A percentile compares a stretch with the other conserved stretches of the same genome.
Evolutionary conservation across 164 flowering plant genomes (phyloP).

Genomic region (Vitis rupestris): DNA sequence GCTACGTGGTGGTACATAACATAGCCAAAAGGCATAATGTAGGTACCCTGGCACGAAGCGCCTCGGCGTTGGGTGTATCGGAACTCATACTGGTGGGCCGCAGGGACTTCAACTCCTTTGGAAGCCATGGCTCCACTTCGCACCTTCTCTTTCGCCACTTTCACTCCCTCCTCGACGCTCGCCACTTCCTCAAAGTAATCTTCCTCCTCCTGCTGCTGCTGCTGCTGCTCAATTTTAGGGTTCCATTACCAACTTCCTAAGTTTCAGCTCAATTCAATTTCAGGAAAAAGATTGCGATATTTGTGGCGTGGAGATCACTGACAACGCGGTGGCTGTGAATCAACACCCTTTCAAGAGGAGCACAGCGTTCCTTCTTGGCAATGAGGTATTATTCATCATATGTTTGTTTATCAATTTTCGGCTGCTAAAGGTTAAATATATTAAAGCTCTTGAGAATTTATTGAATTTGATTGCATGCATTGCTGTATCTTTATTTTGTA

Average conservation of each 20-base stretch:
- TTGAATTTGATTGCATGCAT: no score
- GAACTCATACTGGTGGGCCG: conserved; percentile 90
- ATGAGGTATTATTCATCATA: conserved; percentile 55
- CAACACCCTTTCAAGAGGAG: conserved; percentile 82
- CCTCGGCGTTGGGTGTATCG: conserved; percentile 92
- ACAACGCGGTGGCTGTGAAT: conserved; percentile 71
- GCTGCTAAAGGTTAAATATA: no score
- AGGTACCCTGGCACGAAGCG: conserved; percentile 90
- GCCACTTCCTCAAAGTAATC: conserved; percentile 61
- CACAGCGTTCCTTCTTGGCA: conserved; percentile 91
- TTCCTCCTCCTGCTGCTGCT: neutral
- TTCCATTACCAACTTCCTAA: neutral
- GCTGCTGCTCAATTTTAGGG: conserved; percentile 1
- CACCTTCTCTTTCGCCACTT: conserved; percentile 90
- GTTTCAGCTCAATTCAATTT: neutral
- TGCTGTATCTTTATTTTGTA: conserved; percentile 18
- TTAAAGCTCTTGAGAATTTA: no score
- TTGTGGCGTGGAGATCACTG: conserved; percentile 92
- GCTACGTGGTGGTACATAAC: conserved; percentile 91
- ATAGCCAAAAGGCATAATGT: conserved; percentile 97
- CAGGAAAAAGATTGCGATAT: conserved; percentile 86
- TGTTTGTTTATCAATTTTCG: neutral
- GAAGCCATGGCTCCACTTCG: conserved; percentile 92
- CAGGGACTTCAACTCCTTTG: conserved; percentile 94
- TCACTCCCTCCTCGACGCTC: conserved; percentile 77